Conservation (phyloP, 352 stramenopile species). For the Globisporangium polare region DNA sequence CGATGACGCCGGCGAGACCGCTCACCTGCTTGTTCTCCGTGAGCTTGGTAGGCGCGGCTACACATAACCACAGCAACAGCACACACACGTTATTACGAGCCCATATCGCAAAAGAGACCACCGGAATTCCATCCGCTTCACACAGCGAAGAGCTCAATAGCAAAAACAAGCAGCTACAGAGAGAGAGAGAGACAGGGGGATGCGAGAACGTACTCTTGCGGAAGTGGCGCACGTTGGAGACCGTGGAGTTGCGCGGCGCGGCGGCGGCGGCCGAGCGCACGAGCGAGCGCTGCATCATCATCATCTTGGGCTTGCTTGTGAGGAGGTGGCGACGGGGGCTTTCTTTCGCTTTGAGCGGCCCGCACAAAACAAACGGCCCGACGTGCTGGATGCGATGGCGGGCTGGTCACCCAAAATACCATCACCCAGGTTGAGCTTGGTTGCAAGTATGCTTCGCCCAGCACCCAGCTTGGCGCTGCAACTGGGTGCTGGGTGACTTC, state of each 20-base stretch:
- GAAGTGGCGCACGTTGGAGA: slow-evolving; percentile 59
- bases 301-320: slow-evolving; percentile 1
- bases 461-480: too few species aligned
- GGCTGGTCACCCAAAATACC: too few species aligned
- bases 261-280: slow-evolving; percentile 34
- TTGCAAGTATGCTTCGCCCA: too few species aligned
- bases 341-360: slow-evolving; percentile 5
- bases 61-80: slow-evolving; percentile 3
- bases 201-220: slow-evolving; percentile 50
- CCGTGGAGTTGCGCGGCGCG: slow-evolving; percentile 25
- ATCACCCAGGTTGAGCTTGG: too few species aligned
- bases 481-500: too few species aligned
- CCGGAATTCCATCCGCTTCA: slow-evolving; percentile 14
- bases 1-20: slow-evolving; percentile 55
- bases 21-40: slow-evolving; percentile 79
- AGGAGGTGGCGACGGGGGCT: slow-evolving; percentile 5
- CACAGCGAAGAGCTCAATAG: background rate
- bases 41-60: slow-evolving; percentile 58
- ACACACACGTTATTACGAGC: background rate
- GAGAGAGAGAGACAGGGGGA: background rate
- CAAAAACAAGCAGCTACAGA: background rate
- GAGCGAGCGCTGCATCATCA: slow-evolving; percentile 51
- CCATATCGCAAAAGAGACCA: slow-evolving; percentile 12
- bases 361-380: background rate
- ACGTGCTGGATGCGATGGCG: background rate